Percentiles rank a stretch among this genome's conserved stretches.
Evolutionary conservation across 1,284 basidiomycete genomes (phyloP).

Genomic region (Ceraceosorus guamensis): DNA sequence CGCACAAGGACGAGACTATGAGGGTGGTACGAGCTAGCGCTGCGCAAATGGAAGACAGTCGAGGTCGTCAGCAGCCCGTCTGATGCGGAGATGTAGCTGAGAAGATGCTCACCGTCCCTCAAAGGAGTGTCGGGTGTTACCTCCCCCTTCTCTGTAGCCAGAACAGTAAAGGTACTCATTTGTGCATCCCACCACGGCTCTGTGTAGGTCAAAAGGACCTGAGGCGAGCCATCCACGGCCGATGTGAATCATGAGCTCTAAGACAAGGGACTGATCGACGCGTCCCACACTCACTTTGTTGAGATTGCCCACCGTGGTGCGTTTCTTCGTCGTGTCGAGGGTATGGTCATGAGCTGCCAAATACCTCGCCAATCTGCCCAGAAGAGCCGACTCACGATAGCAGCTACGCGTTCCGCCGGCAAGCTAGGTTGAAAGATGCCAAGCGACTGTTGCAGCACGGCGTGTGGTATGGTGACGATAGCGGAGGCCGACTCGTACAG

Average conservation of each 20-base stretch:
- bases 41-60: neutral
- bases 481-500: slow-evolving; percentile 28
- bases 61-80: slow-evolving; percentile 4
- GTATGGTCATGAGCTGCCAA: no score
- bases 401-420: slow-evolving; percentile 37
- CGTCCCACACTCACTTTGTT: slow-evolving; percentile 30
- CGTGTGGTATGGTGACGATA: slow-evolving; percentile 49
- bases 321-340: neutral
- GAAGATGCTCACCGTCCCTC: no score
- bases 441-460: slow-evolving; percentile 43
- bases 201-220: slow-evolving; percentile 52
- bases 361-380: no score
- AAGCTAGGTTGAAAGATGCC: slow-evolving; percentile 45
- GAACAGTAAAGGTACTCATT: slow-evolving; percentile 50
- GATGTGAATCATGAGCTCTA: slow-evolving; percentile 30
- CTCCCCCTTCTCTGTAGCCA: slow-evolving; percentile 32
- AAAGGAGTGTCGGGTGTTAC: no score
- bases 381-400: slow-evolving; percentile 19
- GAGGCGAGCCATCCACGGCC: slow-evolving; percentile 52
- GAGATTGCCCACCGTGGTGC: slow-evolving; percentile 32
- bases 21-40: slow-evolving; percentile 36
- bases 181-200: slow-evolving; percentile 52
- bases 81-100: neutral
- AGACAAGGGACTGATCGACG: slow-evolving; percentile 38
- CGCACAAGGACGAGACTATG: slow-evolving; percentile 49